Evolutionary conservation across 164 flowering plant species (phyloP), one percentile per base, ranked within the genome.

Genomic region (Tinospora cordifolia): DNA sequence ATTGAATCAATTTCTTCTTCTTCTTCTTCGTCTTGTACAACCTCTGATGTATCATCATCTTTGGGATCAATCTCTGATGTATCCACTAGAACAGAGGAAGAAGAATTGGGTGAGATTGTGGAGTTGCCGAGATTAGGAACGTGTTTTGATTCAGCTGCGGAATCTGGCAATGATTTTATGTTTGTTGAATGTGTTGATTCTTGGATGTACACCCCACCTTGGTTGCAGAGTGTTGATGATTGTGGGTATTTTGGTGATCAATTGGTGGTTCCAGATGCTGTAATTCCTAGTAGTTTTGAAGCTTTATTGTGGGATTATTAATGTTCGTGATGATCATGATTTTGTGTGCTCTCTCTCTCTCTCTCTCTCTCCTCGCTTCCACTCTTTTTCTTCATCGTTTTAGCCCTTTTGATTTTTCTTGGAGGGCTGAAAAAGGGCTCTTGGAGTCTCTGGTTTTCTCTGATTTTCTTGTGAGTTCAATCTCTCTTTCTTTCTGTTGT

Each of bases 61-160:
- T 67, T 74, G 3, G 38, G 14, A 9, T 71, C 74, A 0, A 17
- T 74, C 26, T 46, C 72, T 82, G 78, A 27, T 54, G 82, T 67
- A 67, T 78, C 59, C 79, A 77, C 74, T 80, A 81, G n/a, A 79
- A 76, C 3, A 11, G 70, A 67, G 10, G 68, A 39, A 7, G 96
- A 87, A 68, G n/a, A n/a, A n/a, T 64, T 87, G 72, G 72, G 83
- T 12, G 83, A 86, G 79, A 89, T 91, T 30, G 85, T 89, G 2
- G 86, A 91, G 88, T 59, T 87, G 58, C 90, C 90, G 66, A 79
- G 81, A 27, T 70, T 87, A 22, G 89, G 77, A 1, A 27, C 79
- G 66, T 74, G 74, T 65, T 76, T 65, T 12, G 84, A 83, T 22
- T 60, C 78, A 30, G 25, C 57, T 34, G 81, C 76, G 63, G n/a